Conservation (phyloP, 2,329 filamentous ascomycete species). For the Chrysosphaeria jannelii region DNA sequence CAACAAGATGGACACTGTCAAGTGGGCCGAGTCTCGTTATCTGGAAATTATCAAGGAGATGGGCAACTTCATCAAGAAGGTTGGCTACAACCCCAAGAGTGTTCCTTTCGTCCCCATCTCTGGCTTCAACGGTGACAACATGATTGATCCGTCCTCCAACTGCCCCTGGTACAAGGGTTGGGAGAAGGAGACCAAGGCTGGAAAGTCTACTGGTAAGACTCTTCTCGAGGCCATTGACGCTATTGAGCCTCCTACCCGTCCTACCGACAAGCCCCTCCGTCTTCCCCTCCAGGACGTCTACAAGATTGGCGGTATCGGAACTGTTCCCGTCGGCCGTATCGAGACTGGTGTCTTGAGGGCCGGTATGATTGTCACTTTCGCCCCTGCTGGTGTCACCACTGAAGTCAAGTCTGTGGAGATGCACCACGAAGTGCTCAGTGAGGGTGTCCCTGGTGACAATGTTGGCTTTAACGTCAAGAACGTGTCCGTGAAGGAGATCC, state of each 20-base stretch:
- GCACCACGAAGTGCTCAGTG: constrained; percentile 95
- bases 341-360: constrained; percentile 93
- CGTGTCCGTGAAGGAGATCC: constrained; percentile 99
- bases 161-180: constrained; percentile 99
- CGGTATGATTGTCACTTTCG: constrained; percentile 91
- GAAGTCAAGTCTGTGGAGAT: constrained; percentile 99
- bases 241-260: constrained; percentile 78
- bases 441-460: constrained; percentile 98
- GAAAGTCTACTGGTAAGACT: constrained; percentile 78
- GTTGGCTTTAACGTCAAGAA: constrained; percentile 99
- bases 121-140: constrained; percentile 99
- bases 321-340: constrained; percentile 98
- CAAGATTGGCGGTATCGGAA: constrained; percentile 99
- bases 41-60: constrained; percentile 99
- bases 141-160: constrained; percentile 72
- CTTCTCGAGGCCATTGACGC: constrained; percentile 96
- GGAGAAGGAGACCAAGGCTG: constrained; percentile 90
- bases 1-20: constrained; percentile 99
- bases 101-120: constrained; percentile 99
- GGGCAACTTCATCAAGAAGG: constrained; percentile 99
- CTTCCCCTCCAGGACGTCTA: constrained; percentile 99
- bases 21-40: constrained; percentile 92
- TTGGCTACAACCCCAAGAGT: constrained; percentile 98
- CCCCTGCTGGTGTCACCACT: constrained; percentile 95
- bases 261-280: constrained; percentile 97